Conservation (phyloP, 2,329 filamentous ascomycete species). For the Ceratocystiopsis brevicomis region DNA sequence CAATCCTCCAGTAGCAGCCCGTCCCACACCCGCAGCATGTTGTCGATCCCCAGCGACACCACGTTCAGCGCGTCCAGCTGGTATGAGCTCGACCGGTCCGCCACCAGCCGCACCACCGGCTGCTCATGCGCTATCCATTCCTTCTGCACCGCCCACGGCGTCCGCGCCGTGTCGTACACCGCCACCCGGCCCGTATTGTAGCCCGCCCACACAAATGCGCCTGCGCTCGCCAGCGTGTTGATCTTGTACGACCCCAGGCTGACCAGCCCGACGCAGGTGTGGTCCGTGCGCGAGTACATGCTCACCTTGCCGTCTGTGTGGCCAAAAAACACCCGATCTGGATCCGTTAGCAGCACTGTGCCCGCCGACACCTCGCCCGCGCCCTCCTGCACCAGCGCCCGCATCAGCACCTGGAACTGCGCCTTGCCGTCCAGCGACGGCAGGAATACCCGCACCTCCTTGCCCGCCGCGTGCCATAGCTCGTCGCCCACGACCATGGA, state of each 20-base stretch:
- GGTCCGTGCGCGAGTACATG: slow-evolving; percentile 68
- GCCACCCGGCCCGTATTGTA: slow-evolving; percentile 90
- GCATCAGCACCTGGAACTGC: slow-evolving; percentile 57
- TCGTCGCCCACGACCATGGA: slow-evolving; percentile 73
- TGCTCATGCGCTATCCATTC: slow-evolving; percentile 87
- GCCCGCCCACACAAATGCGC: slow-evolving; percentile 72
- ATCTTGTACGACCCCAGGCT: slow-evolving; percentile 92
- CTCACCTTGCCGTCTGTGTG: slow-evolving; percentile 88
- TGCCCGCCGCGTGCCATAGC: slow-evolving; percentile 76
- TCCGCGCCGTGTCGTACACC: slow-evolving; percentile 66
- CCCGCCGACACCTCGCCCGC: slow-evolving; percentile 80
- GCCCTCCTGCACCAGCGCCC: slow-evolving; percentile 50
- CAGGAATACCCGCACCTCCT: slow-evolving; percentile 68
- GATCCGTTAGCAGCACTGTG: slow-evolving; percentile 52
- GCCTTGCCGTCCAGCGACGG: slow-evolving; percentile 49
- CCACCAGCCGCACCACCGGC: slow-evolving; percentile 57
- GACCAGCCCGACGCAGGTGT: slow-evolving; percentile 58
- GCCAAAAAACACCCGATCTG: slow-evolving; percentile 70
- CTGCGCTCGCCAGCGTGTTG: slow-evolving; percentile 65
- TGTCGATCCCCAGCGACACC: slow-evolving; percentile 72
- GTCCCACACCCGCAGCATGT: slow-evolving; percentile 73
- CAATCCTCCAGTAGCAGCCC: slow-evolving; percentile 85
- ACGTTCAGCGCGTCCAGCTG: slow-evolving; percentile 70
- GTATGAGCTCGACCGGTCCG: slow-evolving; percentile 70
- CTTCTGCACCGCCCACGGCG: slow-evolving; percentile 82